These are phyloP conservation scores for Mycena alexandri DNA, from an alignment of 768 basidiomycete species.

Conservation along the genomic window DNA sequence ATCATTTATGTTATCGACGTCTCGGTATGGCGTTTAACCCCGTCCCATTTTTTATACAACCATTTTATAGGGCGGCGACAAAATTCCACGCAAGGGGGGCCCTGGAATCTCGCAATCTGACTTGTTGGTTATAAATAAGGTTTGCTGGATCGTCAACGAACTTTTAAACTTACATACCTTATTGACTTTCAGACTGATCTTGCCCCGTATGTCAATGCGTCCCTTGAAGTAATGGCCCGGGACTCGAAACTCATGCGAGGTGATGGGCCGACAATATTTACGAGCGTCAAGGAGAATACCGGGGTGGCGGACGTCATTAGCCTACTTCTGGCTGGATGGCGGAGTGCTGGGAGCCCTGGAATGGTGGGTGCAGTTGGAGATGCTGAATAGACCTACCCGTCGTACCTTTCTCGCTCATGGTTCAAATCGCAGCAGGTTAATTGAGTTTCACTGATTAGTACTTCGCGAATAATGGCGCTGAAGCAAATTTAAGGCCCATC, in stretches of 20 bases:
- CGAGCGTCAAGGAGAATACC: conserved; percentile 81
- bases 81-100: conserved; percentile 98
- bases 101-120: conserved; percentile 98
- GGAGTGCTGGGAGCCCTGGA: conserved; percentile 81
- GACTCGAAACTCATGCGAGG: conserved; percentile 96
- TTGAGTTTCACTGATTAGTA: conserved; percentile 23
- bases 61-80: conserved; percentile 86
- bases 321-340: conserved; percentile 92
- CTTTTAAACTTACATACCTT: conserved; percentile 8
- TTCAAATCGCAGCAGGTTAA: conserved; percentile 23
- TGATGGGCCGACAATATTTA: conserved; percentile 92
- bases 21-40: conserved; percentile 60
- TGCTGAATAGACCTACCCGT: conserved; percentile 26
- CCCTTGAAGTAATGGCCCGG: conserved; percentile 93
- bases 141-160: conserved; percentile 41
- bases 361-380: conserved; percentile 63
- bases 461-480: not conserved
- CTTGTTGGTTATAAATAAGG: conserved; percentile 96
- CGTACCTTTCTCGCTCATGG: not conserved
- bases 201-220: conserved; percentile 92
- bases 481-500: too few species aligned
- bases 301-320: conserved; percentile 87
- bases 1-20: conserved; percentile 96
- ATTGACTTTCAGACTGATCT: conserved; percentile 80
- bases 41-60: conserved; percentile 12